These are phyloP conservation scores for Pyropia haitanensis DNA, from an alignment of 23 red algal genomes.

Conservation along the genomic window DNA sequence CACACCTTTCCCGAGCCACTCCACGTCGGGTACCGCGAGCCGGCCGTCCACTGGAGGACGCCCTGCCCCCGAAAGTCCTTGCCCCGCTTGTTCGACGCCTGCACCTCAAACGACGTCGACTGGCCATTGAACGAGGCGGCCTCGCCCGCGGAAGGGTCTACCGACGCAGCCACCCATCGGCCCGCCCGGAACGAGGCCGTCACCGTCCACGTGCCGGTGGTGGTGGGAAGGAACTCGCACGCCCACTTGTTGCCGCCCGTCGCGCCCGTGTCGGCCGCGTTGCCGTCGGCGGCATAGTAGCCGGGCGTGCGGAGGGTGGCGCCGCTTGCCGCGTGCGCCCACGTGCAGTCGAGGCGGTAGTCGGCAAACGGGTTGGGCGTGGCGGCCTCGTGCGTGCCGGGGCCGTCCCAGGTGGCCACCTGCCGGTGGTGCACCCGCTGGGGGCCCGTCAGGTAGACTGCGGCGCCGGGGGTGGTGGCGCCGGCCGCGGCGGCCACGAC, in stretches of 20 bases:
- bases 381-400: slow-evolving; percentile 16
- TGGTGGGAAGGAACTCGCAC: slow-evolving; percentile 14
- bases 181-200: slow-evolving; percentile 25
- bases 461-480: too few relatives aligned
- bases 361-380: slow-evolving; percentile 40
- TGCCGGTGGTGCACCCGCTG: too few relatives aligned
- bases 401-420: slow-evolving; percentile 6
- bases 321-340: slow-evolving; percentile 9
- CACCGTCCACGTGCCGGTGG: slow-evolving; percentile 17
- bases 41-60: slow-evolving; percentile 24
- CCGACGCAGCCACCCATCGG: slow-evolving; percentile 6
- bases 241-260: slow-evolving; percentile 22
- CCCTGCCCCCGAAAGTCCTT: slow-evolving; percentile 31
- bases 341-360: slow-evolving; percentile 32
- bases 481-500: too few relatives aligned
- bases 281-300: slow-evolving; percentile 50
- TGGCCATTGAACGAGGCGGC: slow-evolving; percentile 20
- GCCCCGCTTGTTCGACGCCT: not conserved
- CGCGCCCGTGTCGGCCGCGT: slow-evolving; percentile 21
- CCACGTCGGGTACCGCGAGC: slow-evolving; percentile 33
- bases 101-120: slow-evolving; percentile 1
- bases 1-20: slow-evolving; percentile 19
- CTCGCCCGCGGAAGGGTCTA: not conserved
- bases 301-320: slow-evolving; percentile 13
- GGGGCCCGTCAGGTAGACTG: too few relatives aligned